Conservation (phyloP, 2,329 filamentous ascomycete species). For the Fusarium piperis region DNA sequence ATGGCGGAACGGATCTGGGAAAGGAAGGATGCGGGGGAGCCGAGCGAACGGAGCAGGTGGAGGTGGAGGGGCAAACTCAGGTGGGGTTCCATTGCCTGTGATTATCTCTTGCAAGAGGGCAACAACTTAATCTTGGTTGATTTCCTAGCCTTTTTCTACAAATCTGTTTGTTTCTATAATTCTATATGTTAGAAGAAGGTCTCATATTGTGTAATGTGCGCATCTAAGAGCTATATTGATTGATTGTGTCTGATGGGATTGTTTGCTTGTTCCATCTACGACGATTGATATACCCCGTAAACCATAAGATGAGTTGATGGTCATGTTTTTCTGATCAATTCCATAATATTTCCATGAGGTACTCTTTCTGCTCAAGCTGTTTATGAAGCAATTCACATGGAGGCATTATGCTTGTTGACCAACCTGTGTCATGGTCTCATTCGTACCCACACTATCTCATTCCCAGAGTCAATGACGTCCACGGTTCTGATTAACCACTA, state of each 20-base stretch:
- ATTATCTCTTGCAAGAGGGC: neutral
- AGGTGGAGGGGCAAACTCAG: constrained; percentile 9
- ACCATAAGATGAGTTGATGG: neutral
- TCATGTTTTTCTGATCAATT: neutral
- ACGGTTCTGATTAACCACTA: neutral
- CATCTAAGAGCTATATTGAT: neutral
- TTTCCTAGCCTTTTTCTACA: neutral
- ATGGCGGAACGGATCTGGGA: constrained; percentile 19
- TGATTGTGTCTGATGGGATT: neutral
- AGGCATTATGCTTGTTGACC: neutral
- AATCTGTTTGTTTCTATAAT: neutral
- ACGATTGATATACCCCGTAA: neutral
- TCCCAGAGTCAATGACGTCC: constrained; percentile 21
- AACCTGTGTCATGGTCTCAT: neutral
- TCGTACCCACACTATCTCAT: neutral
- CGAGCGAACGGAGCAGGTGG: constrained; percentile 28
- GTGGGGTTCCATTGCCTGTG: neutral
- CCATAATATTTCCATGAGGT: neutral
- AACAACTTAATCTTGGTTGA: neutral
- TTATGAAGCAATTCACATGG: neutral
- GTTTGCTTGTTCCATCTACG: neutral
- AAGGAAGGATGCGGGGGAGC: constrained; percentile 7
- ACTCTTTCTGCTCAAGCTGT: neutral
- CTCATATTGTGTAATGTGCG: neutral
- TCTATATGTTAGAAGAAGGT: neutral